Evolutionary conservation across 139 green algal species (phyloP).

Genomic region (Ulvella scutata): DNA sequence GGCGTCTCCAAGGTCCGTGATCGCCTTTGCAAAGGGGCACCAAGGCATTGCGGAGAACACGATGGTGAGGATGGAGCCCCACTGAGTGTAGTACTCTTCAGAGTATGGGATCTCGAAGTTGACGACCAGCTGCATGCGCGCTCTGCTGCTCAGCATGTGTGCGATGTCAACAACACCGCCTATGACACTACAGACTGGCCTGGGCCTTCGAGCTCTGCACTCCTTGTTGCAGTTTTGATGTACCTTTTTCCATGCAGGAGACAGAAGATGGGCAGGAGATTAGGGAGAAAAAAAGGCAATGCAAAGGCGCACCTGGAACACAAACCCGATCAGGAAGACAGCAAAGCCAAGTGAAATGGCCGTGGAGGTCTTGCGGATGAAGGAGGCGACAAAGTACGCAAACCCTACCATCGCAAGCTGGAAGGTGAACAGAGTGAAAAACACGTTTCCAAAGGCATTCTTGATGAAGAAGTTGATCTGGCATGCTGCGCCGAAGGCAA

Average conservation of each 20-base stretch:
- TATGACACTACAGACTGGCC: too few species aligned
- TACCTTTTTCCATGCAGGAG: too few species aligned
- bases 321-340: slow-evolving; percentile 78
- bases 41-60: slow-evolving; percentile 72
- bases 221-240: too few species aligned
- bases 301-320: slow-evolving; percentile 29
- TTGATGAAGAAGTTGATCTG: slow-evolving; percentile 78
- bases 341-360: slow-evolving; percentile 79
- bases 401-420: slow-evolving; percentile 52
- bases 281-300: slow-evolving; percentile 49
- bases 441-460: slow-evolving; percentile 73
- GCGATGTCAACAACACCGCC: too few species aligned
- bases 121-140: slow-evolving; percentile 18
- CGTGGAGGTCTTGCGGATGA: slow-evolving; percentile 38
- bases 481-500: slow-evolving; percentile 50
- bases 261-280: background rate
- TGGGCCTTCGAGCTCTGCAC: too few species aligned
- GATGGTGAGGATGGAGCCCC: slow-evolving; percentile 19
- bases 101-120: slow-evolving; percentile 52
- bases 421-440: slow-evolving; percentile 89
- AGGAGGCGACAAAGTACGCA: slow-evolving; percentile 49
- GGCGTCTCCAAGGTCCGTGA: slow-evolving; percentile 49
- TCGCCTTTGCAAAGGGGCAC: slow-evolving; percentile 60
- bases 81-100: slow-evolving; percentile 25
- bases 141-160: too few species aligned